Conservation (phyloP, 192 early-diverging fungal species). For the Cladochytrium replicatum region DNA sequence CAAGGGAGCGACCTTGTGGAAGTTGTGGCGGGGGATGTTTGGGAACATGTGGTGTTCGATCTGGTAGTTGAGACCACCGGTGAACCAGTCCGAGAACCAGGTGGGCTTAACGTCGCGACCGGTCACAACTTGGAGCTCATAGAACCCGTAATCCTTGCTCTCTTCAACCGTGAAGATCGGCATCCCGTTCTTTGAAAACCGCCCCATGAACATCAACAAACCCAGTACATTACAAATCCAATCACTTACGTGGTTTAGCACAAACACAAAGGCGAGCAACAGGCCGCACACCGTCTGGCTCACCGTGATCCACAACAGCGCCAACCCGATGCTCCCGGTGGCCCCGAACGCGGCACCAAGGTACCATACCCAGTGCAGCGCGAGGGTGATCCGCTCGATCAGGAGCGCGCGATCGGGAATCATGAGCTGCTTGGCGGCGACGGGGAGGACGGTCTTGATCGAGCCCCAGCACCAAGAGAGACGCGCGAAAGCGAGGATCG, state of each 20-base stretch:
- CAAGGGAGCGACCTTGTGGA: slow-evolving; percentile 49
- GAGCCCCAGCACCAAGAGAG: slow-evolving; percentile 68
- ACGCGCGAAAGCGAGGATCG: slow-evolving; percentile 60
- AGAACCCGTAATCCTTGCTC: slow-evolving; percentile 60
- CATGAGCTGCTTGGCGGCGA: slow-evolving; percentile 33
- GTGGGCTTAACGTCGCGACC: slow-evolving; percentile 59
- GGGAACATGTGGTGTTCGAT: slow-evolving; percentile 88
- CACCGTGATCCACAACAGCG: slow-evolving; percentile 47
- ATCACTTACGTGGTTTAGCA: slow-evolving; percentile 59
- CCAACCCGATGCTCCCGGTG: slow-evolving; percentile 23
- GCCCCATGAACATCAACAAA: not conserved
- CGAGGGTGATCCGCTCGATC: slow-evolving; percentile 44
- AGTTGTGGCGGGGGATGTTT: slow-evolving; percentile 63
- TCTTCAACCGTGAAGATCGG: slow-evolving; percentile 59
- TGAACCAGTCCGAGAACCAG: slow-evolving; percentile 69
- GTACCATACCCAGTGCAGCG: slow-evolving; percentile 62
- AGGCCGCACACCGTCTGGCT: slow-evolving; percentile 61
- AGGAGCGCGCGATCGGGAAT: slow-evolving; percentile 25
- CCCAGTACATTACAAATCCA: not conserved
- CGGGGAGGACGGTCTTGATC: slow-evolving; percentile 27
- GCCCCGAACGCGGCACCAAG: slow-evolving; percentile 38
- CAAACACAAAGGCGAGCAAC: slow-evolving; percentile 63
- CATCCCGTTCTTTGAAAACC: slow-evolving; percentile 55
- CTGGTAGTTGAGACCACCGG: slow-evolving; percentile 72
- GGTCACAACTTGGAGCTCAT: slow-evolving; percentile 63